Evolutionary conservation across 2,329 filamentous ascomycete species (phyloP).

Genomic region (Moelleriella libera): DNA sequence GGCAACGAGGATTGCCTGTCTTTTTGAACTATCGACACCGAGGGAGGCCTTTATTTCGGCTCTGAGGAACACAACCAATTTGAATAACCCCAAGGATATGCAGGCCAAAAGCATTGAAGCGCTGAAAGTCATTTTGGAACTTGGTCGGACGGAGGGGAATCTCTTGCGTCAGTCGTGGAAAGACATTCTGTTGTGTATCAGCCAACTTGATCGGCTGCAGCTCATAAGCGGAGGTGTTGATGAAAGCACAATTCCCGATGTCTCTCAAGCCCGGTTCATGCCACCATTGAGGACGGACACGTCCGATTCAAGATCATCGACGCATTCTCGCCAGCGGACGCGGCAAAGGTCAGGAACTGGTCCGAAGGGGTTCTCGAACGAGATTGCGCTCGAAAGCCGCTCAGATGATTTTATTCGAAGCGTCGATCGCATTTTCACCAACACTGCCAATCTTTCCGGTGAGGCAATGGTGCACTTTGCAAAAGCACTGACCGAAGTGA

Average conservation of each 20-base stretch:
- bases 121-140: slow-evolving; percentile 77
- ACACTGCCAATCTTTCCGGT: slow-evolving; percentile 82
- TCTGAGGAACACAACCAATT: slow-evolving; percentile 82
- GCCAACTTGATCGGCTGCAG: slow-evolving; percentile 88
- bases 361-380: slow-evolving; percentile 53
- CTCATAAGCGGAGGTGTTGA: slow-evolving; percentile 91
- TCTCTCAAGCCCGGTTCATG: slow-evolving; percentile 67
- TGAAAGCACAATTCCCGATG: slow-evolving; percentile 82
- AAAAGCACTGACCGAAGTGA: slow-evolving; percentile 81
- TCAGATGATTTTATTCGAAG: slow-evolving; percentile 87
- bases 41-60: slow-evolving; percentile 90
- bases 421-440: slow-evolving; percentile 93
- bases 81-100: slow-evolving; percentile 93
- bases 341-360: slow-evolving; percentile 40
- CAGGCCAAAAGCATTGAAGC: slow-evolving; percentile 93
- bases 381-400: slow-evolving; percentile 82
- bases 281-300: slow-evolving; percentile 41
- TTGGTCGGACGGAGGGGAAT: slow-evolving; percentile 88
- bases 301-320: slow-evolving; percentile 49
- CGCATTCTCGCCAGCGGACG: slow-evolving; percentile 36
- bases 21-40: slow-evolving; percentile 88
- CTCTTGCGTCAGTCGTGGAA: slow-evolving; percentile 83
- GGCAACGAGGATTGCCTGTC: slow-evolving; percentile 80
- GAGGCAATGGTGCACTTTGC: slow-evolving; percentile 96
- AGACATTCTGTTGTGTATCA: slow-evolving; percentile 88